Evolutionary conservation across 805 yeast species (phyloP), one percentile per base, ranked within the genome.

Genomic region (Saccharomycopsis capsularis): DNA sequence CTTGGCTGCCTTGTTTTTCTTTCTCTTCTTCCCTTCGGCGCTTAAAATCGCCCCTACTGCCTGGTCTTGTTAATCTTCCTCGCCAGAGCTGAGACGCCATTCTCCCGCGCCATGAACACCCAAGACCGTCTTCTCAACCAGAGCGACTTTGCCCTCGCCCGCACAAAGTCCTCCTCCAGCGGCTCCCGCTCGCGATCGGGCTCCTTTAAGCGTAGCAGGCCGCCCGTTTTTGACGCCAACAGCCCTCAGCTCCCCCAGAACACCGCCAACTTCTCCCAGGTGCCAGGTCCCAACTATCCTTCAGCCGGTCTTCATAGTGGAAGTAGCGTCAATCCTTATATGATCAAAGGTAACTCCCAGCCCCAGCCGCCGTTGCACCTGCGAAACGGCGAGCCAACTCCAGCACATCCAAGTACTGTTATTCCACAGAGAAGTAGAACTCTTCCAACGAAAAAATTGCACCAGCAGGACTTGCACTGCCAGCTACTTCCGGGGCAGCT

Each of bases 391-490:
- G 13, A 9, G 13, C 32, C 32, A 9, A n/a, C n/a, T n/a, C n/a
- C n/a, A n/a, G n/a, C n/a, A n/a, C n/a, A n/a, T n/a, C n/a, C n/a
- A n/a, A n/a, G 21, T 38, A 19, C 36, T 29, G 24, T 39, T 6
- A 6, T 18, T 21, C 42, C 42, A 18, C 18, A 18, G 19, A 36
- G 48, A 44, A 44, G 36, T 24, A 23, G 47, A n/a, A 50, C 53
- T 13, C 22, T 50, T 21, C 53, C 51, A 3, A 34, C 44, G 4
- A 40, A 43, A 16, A 43, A 42, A 24, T 19, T 37, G 3, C 40
- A 34, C n/a, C 40, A 43, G 23, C 40, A 30, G 22, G n/a, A n/a
- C n/a, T n/a, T n/a, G n/a, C n/a, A n/a, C n/a, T n/a, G n/a, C n/a
- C n/a, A n/a, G n/a, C n/a, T n/a, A n/a, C n/a, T n/a, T n/a, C n/a